phyloP scores from a whole-genome alignment of 2,329 filamentous ascomycete species.

The Fusarium agapanthi region DNA sequence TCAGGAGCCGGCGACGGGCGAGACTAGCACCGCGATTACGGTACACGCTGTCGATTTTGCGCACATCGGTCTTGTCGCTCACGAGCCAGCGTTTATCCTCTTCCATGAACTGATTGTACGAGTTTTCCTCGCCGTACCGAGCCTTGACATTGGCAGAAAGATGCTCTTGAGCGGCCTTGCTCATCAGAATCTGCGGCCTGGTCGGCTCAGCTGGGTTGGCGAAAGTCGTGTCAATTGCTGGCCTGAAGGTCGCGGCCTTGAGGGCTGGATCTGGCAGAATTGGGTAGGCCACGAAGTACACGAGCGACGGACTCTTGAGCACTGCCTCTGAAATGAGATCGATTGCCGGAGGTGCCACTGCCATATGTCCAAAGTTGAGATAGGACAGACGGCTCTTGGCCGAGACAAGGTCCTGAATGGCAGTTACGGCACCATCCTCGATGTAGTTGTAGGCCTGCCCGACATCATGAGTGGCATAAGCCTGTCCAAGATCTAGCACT shows the following conservation, averaged over 20 bases:
- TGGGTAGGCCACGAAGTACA: constrained; percentile 50
- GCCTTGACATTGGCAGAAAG: constrained; percentile 45
- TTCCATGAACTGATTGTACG: constrained; percentile 45
- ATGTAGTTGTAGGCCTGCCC: constrained; percentile 58
- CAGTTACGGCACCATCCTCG: constrained; percentile 47
- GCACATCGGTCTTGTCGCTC: constrained; percentile 51
- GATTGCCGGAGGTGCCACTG: constrained; percentile 43
- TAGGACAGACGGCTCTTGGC: constrained; percentile 48
- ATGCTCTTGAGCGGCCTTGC: constrained; percentile 44
- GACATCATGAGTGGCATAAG: constrained; percentile 57
- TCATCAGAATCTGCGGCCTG: constrained; percentile 38
- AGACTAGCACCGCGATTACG: constrained; percentile 52
- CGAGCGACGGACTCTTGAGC: constrained; percentile 44
- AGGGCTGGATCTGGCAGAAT: constrained; percentile 45
- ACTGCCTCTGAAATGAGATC: constrained; percentile 44
- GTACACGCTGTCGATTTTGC: constrained; percentile 56
- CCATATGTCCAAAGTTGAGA: constrained; percentile 53
- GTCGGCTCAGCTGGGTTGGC: constrained; percentile 36
- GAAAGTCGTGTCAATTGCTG: constrained; percentile 41
- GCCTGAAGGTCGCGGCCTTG: constrained; percentile 41
- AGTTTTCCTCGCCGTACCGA: constrained; percentile 44
- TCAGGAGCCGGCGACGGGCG: constrained; percentile 47
- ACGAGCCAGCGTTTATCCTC: constrained; percentile 53
- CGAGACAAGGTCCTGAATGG: constrained; percentile 48
- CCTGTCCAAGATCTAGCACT: constrained; percentile 55